These are phyloP conservation scores for Erythrobasidium hasegawianum DNA, from an alignment of 1,284 basidiomycete genomes.

Conservation along the genomic window DNA sequence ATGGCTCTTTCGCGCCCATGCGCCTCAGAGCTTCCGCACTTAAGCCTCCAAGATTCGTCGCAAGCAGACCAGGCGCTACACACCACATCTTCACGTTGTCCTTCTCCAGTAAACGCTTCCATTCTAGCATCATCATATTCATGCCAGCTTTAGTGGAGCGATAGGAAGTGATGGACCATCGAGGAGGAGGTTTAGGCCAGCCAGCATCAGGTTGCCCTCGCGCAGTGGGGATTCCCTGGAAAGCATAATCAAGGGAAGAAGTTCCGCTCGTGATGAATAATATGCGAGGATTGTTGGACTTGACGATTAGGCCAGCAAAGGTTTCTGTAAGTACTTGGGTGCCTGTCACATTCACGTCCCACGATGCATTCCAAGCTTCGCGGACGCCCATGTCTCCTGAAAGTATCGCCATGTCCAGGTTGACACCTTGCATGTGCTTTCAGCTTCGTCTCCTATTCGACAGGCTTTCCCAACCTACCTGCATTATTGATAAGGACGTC, in stretches of 20 bases:
- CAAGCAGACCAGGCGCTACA: constrained; percentile 32
- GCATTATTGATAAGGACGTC: constrained; percentile 23
- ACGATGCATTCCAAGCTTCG: constrained; percentile 15
- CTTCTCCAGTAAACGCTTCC: constrained; percentile 7
- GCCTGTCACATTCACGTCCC: constrained; percentile 28
- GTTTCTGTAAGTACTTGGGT: constrained; percentile 27
- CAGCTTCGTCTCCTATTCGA: neutral
- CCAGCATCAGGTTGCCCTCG: neutral
- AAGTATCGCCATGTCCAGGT: neutral
- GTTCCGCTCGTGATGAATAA: constrained; percentile 13
- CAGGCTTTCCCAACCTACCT: neutral
- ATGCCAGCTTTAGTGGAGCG: constrained; percentile 27
- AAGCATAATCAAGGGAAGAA: constrained; percentile 3
- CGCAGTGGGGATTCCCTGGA: neutral
- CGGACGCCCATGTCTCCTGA: neutral
- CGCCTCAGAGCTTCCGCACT: constrained; percentile 14
- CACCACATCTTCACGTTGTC: constrained; percentile 27
- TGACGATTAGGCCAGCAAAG: constrained; percentile 28
- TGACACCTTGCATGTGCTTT: neutral
- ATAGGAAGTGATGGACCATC: constrained; percentile 6
- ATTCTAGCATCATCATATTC: constrained; percentile 37
- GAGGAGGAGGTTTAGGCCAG: constrained; percentile 5
- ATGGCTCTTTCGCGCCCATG: constrained; percentile 31
- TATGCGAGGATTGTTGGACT: constrained; percentile 21
- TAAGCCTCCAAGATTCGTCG: constrained; percentile 22